Conservation (phyloP, 1,284 basidiomycete species). For the Tilletia caries region DNA sequence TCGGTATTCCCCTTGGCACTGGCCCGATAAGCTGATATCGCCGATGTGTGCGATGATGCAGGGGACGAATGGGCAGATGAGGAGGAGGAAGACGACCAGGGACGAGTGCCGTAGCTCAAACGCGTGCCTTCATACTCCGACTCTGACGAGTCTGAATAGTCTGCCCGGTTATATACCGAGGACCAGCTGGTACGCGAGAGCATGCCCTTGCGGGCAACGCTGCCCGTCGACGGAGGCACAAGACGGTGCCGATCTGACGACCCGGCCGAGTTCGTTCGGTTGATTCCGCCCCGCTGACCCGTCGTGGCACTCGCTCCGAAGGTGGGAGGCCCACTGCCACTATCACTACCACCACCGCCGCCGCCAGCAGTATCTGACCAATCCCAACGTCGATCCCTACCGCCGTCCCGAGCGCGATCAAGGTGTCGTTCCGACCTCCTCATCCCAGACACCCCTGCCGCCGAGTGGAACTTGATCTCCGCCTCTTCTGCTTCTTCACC, state of each 20-base stretch:
- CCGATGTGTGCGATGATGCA: no score
- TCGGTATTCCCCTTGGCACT: neutral
- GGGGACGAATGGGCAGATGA: neutral
- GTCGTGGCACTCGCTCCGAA: no score
- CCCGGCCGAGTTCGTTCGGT: neutral
- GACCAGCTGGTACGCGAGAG: neutral
- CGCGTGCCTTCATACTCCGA: neutral
- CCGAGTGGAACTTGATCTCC: slow-evolving; percentile 11
- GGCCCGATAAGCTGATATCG: no score
- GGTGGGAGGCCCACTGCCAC: neutral
- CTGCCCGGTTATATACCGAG: neutral
- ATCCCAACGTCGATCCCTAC: neutral
- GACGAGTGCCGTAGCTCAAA: neutral
- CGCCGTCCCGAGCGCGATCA: neutral
- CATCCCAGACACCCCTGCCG: slow-evolving; percentile 3
- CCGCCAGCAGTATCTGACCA: neutral
- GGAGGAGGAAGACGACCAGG: neutral
- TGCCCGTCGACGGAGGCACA: neutral
- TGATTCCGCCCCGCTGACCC: no score
- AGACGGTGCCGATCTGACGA: neutral
- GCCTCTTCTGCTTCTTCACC: neutral
- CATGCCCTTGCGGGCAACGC: neutral
- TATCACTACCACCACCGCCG: neutral
- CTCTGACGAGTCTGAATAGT: slow-evolving; percentile 11
- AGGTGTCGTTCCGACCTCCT: neutral